Base-by-base conservation (phyloP, 441 rosid species). In the Geranium incanum region DNA sequence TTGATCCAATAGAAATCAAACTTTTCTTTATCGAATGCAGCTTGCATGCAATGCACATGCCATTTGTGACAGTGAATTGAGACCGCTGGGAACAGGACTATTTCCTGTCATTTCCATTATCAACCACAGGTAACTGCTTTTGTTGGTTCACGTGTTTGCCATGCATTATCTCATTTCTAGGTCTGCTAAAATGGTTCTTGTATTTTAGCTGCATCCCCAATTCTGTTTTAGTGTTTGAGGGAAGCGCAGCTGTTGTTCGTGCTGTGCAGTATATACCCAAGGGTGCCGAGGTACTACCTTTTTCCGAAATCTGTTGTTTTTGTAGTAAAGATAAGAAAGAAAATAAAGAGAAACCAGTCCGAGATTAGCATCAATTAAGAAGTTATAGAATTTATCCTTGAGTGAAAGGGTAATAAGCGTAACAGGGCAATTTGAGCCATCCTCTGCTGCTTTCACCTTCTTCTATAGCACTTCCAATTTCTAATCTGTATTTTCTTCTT, bases 31-130 rank as follows among this genome's bases (percentile, higher is more conserved):
- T 73, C 13, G 37, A 75, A 75, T 71, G 83, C 93, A 95, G 99
- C 87, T 95, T 77, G 87, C 98, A 23, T 95, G 99, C 86, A 95
- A 95, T 86, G 97, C 98, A 68, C 99, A 92, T 81, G 85, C 86
- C 83, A 88, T 95, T 79, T 91, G 96, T 75, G 96, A 95, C 74
- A 84, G 91, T 80, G 99, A 95, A 83, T 78, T 95, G 74, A 92
- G 93, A 77, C 97, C 98, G n/a, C 69, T 86, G 23, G 99, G 96
- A 70, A 92, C 95, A n/a, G 98, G 98, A 76, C 73, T 95, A 66
- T 95, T 87, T 82, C 98, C 98, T 68, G 82, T 92, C 67, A 74
- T 92, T 78, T 92, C 99, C 67, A 84, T 95, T 60, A 87, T 92
- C 76, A 95, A 95, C 71, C 99, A 92, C 85, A 95, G 97, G 98